Evolutionary conservation across 2,329 filamentous ascomycete genomes (phyloP), one percentile per base, ranked within the genome.

Genomic region (Penicillium freii): DNA sequence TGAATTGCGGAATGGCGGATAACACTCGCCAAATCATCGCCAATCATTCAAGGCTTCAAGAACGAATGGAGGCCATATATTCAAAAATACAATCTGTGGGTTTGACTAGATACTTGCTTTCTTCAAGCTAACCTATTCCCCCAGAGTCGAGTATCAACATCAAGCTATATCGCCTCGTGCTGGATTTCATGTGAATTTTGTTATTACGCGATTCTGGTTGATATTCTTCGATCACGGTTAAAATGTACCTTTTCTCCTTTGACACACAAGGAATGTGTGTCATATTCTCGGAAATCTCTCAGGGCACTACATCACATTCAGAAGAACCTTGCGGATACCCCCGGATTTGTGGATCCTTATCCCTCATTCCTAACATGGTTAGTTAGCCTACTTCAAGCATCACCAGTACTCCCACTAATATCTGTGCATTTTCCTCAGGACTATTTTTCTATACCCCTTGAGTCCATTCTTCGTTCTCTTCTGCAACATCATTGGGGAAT

Each of bases 391-490:
- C 23, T 17, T 31, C 29, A 11, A 10, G 10, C 4, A 4, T 21
- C 7, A 29, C 1, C n/a, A 5, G 1, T 50, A 9, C 7, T 21
- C 19, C 17, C 4, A 17, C 34, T 50, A 10, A 39, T 17, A 17
- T 13, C 3, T 5, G 8, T 33, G 23, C 15, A 5, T 21, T 31
- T 19, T n/a, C 2, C 3, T 17, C 17, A 63, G 62, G 62, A 62
- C 62, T 44, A 42, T 63, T 11, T 48, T 66, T 7, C 36, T 66
- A 31, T 68, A 66, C 34, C 65, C 65, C 1, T 44, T 62, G 2
- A 66, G 59, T 43, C 64, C 65, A 4, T 68, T 66, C 38, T 68
- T 66, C 39, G 65, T 68, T 31, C 57, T 68, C 5, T 66, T 67
- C 40, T 68, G 65, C 58, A 66, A 66, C 48, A 61, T 68, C 21